Base-by-base conservation (phyloP, 352 stramenopile genomes). In the Globisporangium cylindrosporum region DNA sequence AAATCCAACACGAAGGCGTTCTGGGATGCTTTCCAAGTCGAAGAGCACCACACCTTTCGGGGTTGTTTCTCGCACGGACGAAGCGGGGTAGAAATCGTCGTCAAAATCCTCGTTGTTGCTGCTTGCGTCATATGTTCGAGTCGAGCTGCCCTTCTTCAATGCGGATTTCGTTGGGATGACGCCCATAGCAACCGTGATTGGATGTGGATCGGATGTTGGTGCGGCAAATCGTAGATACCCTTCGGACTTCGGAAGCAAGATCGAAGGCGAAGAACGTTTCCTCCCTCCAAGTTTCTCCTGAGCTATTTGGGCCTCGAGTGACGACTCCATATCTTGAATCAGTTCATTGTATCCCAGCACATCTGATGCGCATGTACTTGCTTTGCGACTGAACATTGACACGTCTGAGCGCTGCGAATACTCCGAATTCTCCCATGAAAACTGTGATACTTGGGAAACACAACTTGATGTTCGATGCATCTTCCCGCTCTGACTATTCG, bases 281-380 rank as follows among this genome's bases (percentile, higher is more conserved):
- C 41, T 18, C 36, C 22, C 12, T 64, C 32, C 36, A 29, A 25
- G 27, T 24, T 60, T 34, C n/a, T 59, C 22, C 29, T 48, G 24
- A 34, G 29, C 48, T n/a, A 36, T 34, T 18, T 55, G 48, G 0
- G 57, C 49, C 5, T 56, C n/a, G 22, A 73, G 51, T 22, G 68
- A 70, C 46, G 62, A 74, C 63, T 91, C 82, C 76, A 91, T 81
- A 27, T 86, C 73, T 60, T 84, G 81, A 66, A 91, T 91, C 38
- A 82, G 76, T 36, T 87, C 79, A 59, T 89, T 91, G 68, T 88
- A 91, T 1, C 70, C 73, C 43, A 88, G 62, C 10, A 87, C 76
- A 46, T 91, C 82, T n/a, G 79, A 87, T 9, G 67, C 78, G 48
- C 80, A 86, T 10, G 77, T 89, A 62, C 80, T 89, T 20, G 75